A percentile compares a stretch with the other conserved stretches of the same genome.
Conservation (phyloP, 768 basidiomycete species). For the Russula abietina region DNA sequence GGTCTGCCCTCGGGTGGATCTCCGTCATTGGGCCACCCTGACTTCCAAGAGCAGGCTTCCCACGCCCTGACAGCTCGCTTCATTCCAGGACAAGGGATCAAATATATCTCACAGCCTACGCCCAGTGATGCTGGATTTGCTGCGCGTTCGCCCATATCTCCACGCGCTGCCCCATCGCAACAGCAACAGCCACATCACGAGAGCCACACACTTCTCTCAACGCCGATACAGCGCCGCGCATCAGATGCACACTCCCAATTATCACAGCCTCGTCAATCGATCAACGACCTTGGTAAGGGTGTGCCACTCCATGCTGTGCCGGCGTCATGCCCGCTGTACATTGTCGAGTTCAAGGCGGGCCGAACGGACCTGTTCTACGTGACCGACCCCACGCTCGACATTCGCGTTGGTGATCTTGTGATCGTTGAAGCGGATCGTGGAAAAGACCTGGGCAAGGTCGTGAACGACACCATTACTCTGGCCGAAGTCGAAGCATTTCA, state of each 20-base stretch:
- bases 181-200: slow-evolving; percentile 25
- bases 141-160: slow-evolving; percentile 54
- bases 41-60: slow-evolving; percentile 38
- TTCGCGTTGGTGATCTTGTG: slow-evolving; percentile 85
- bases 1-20: slow-evolving; percentile 49
- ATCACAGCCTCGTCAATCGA: slow-evolving; percentile 23
- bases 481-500: slow-evolving; percentile 90
- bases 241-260: slow-evolving; percentile 35
- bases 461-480: slow-evolving; percentile 85
- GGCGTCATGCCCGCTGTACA: slow-evolving; percentile 82
- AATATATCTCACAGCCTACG: slow-evolving; percentile 42
- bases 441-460: slow-evolving; percentile 85
- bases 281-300: slow-evolving; percentile 75
- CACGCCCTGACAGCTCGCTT: slow-evolving; percentile 50
- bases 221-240: slow-evolving; percentile 34
- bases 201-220: slow-evolving; percentile 6
- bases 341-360: slow-evolving; percentile 96
- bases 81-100: slow-evolving; percentile 60
- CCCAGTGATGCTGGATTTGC: slow-evolving; percentile 29
- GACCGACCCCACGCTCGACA: slow-evolving; percentile 56
- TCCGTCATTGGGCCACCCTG: slow-evolving; percentile 41
- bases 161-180: slow-evolving; percentile 32
- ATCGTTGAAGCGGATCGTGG: slow-evolving; percentile 97
- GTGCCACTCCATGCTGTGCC: slow-evolving; percentile 82
- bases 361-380: slow-evolving; percentile 93